Evolutionary conservation across 441 rosid species (phyloP).

Genomic region (Lepidium campestre): DNA sequence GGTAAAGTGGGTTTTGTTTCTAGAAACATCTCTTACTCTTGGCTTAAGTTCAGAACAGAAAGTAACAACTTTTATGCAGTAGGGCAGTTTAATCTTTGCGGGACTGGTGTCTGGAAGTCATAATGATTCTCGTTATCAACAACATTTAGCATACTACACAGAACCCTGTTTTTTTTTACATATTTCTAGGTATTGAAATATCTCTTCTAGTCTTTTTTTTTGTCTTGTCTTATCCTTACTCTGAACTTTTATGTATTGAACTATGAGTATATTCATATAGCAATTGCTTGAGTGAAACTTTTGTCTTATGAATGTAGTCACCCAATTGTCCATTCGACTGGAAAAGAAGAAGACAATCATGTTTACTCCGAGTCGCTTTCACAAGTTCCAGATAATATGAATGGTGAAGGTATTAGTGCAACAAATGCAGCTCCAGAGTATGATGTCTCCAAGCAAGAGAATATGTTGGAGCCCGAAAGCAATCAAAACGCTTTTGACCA

Average conservation of each 20-base stretch:
- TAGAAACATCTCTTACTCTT: not conserved
- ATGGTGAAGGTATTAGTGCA: slow-evolving; percentile 48
- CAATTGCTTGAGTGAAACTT: slow-evolving; percentile 4
- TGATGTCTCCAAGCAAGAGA: slow-evolving; percentile 58
- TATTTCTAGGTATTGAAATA: not conserved
- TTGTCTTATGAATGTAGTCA: slow-evolving; percentile 33
- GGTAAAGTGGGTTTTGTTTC: not conserved
- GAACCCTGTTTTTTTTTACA: not conserved
- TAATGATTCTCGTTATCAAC: not conserved
- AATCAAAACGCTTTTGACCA: slow-evolving; percentile 45
- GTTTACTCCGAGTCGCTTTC: slow-evolving; percentile 47
- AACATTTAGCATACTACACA: not conserved
- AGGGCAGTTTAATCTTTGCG: not conserved
- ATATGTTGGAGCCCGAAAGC: slow-evolving; percentile 41
- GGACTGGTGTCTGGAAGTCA: not conserved
- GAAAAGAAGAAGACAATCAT: slow-evolving; percentile 49
- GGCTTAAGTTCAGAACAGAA: not conserved
- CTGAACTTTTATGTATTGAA: not conserved
- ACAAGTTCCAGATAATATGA: slow-evolving; percentile 43
- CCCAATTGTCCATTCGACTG: slow-evolving; percentile 34
- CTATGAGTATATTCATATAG: not conserved
- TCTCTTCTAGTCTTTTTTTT: not conserved
- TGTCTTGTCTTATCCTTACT: not conserved
- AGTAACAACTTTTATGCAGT: not conserved
- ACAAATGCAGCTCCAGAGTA: slow-evolving; percentile 42